A percentile compares a stretch with the other conserved stretches of the same genome.
These are phyloP conservation scores for Penicillium oxalicum DNA, from an alignment of 2,329 filamentous ascomycete genomes.

Conservation along the genomic window DNA sequence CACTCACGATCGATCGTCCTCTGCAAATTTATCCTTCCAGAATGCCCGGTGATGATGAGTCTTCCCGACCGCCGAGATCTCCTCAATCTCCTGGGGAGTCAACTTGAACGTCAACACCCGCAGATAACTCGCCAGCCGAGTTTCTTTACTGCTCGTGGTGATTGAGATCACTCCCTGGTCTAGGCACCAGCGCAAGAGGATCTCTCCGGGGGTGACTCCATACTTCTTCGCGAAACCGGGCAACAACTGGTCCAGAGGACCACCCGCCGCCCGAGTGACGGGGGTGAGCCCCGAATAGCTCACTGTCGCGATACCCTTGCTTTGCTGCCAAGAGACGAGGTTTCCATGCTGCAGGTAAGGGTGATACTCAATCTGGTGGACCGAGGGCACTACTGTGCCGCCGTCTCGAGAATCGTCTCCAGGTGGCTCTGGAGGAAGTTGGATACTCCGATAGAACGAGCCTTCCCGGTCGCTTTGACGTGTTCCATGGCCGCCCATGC, in stretches of 20 bases:
- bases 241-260: conserved; percentile 51
- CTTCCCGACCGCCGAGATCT: conserved; percentile 45
- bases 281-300: conserved; percentile 45
- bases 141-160: conserved; percentile 57
- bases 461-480: conserved; percentile 51
- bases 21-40: conserved; percentile 46
- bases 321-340: conserved; percentile 37
- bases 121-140: conserved; percentile 54
- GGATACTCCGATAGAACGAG: conserved; percentile 57
- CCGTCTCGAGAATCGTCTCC: conserved; percentile 45
- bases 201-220: conserved; percentile 52
- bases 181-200: conserved; percentile 55
- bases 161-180: conserved; percentile 56
- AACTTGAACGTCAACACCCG: conserved; percentile 52
- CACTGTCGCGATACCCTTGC: conserved; percentile 37
- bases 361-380: conserved; percentile 36
- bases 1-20: conserved; percentile 36
- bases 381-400: conserved; percentile 36
- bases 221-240: conserved; percentile 55
- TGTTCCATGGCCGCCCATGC: conserved; percentile 58
- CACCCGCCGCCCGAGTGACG: conserved; percentile 49
- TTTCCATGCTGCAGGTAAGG: conserved; percentile 44
- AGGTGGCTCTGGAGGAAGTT: conserved; percentile 54
- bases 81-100: conserved; percentile 52
- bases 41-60: conserved; percentile 49